These are phyloP conservation scores for Tylopilus sp. DNA, from an alignment of 1,284 basidiomycete genomes.

Conservation along the genomic window DNA sequence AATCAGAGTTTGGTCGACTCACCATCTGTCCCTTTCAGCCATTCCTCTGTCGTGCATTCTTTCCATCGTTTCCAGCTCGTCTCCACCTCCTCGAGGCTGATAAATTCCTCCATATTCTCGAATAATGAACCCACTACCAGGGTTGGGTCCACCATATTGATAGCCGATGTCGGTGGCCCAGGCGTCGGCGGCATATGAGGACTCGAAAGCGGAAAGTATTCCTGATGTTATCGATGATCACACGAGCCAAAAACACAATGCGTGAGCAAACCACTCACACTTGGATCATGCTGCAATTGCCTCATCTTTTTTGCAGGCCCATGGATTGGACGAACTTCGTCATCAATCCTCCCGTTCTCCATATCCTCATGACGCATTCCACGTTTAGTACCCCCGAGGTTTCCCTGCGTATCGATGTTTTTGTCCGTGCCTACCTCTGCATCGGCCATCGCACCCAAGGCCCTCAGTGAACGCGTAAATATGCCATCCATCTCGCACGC, in stretches of 20 bases:
- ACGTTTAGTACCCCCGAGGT: constrained; percentile 15
- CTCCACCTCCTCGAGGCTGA: constrained; percentile 21
- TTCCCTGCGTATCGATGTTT: background rate
- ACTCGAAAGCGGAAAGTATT: constrained; percentile 24
- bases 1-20: background rate
- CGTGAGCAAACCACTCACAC: constrained; percentile 17
- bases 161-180: constrained; percentile 1
- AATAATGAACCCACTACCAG: constrained; percentile 18
- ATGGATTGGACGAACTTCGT: constrained; percentile 4
- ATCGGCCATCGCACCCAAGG: constrained; percentile 10
- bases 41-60: constrained; percentile 29
- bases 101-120: constrained; percentile 15
- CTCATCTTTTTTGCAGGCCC: constrained; percentile 16
- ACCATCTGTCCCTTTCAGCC: constrained; percentile 33
- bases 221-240: constrained; percentile 10
- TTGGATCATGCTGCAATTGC: constrained; percentile 9
- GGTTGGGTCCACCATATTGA: constrained; percentile 8
- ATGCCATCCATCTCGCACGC: constrained; percentile 1
- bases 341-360: constrained; percentile 7
- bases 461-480: constrained; percentile 8
- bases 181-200: constrained; percentile 20
- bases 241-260: background rate
- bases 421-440: constrained; percentile 7
- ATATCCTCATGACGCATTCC: constrained; percentile 11
- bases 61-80: constrained; percentile 27